These are phyloP conservation scores for Tylopilus balloui DNA, from an alignment of 768 basidiomycete species.

Conservation along the genomic window DNA sequence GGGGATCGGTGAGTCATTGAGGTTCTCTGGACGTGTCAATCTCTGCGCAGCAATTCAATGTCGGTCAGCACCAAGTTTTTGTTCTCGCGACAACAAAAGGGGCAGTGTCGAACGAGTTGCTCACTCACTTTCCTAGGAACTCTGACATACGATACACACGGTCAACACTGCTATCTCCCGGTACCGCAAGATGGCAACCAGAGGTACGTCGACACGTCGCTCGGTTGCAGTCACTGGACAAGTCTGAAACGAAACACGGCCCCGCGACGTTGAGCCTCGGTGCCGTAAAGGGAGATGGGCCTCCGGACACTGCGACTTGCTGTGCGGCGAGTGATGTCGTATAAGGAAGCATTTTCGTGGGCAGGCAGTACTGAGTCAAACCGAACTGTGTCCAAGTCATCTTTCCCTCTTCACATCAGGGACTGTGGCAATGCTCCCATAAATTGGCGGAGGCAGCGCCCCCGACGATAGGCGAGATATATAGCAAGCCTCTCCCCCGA, in stretches of 20 bases:
- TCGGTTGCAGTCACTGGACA: neutral
- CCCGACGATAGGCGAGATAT: constrained; percentile 19
- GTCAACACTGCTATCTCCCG: neutral
- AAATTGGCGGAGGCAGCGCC: constrained; percentile 23
- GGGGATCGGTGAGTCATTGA: neutral
- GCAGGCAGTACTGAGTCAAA: constrained; percentile 17
- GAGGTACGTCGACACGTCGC: neutral
- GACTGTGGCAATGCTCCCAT: constrained; percentile 27
- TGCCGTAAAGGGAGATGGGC: constrained; percentile 1
- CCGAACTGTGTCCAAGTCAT: constrained; percentile 11
- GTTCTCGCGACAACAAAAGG: neutral
- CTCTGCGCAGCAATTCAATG: neutral
- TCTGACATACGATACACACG: neutral
- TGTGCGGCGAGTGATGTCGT: no score
- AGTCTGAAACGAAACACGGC: neutral
- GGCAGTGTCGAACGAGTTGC: neutral
- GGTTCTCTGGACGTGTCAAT: no score
- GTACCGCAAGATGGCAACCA: neutral
- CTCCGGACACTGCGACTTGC: constrained; percentile 19
- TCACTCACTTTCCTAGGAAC: neutral
- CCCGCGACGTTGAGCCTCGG: neutral
- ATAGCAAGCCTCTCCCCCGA: constrained; percentile 10
- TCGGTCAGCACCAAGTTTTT: neutral
- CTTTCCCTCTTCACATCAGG: constrained; percentile 5
- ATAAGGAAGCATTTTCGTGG: constrained; percentile 22